Base-by-base conservation (phyloP, 306 rosid genomes). In the Begonia loranthoides region DNA sequence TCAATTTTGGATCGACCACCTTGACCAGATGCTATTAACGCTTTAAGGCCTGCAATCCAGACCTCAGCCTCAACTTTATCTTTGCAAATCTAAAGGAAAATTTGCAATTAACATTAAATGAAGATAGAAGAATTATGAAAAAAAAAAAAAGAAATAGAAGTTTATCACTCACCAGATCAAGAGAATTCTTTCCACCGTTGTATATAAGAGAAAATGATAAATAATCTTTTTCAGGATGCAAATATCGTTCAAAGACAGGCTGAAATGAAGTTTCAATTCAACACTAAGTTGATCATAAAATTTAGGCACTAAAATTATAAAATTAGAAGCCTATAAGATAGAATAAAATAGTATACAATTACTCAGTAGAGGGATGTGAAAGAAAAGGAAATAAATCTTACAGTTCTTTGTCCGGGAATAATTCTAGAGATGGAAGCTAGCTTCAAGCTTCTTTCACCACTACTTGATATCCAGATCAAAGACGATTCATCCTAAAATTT, bases 1-100 rank as follows among this genome's bases (percentile, higher is more conserved):
- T 90, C 99, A 60, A 90, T 90, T 68, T 86, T 90, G 63, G 94
- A 90, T 63, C 99, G 94, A 43, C 93, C 99, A 71, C 94, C 95
- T 76, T 74, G 94, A 60, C 92, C 92, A 65, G 93, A 82, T 54
- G 80, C 68, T 61, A 83, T 76, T 66, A 90, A 63, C 56, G 85
- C 75, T 70, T 78, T 86, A 57, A 86, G 84, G 63, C 99, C 96
- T 34, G 79, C 73, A 84, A 86, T 92, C 99, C 99, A 86, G 77
- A 75, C 82, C 72, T 86, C 94, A 17, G 88, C 94, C 75, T 86
- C 96, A 65, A 73, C 88, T 86, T 83, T 86, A 73, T 92, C 99
- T 77, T 86, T 92, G 75, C 99, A 86, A 63, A 86, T 86, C 99
- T 92, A 82, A 21, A 70, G 54, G 53, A 24, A 22, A 63, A 54